Conservation (phyloP, 495 filamentous ascomycete species). For the Penicillium cataractarum region DNA sequence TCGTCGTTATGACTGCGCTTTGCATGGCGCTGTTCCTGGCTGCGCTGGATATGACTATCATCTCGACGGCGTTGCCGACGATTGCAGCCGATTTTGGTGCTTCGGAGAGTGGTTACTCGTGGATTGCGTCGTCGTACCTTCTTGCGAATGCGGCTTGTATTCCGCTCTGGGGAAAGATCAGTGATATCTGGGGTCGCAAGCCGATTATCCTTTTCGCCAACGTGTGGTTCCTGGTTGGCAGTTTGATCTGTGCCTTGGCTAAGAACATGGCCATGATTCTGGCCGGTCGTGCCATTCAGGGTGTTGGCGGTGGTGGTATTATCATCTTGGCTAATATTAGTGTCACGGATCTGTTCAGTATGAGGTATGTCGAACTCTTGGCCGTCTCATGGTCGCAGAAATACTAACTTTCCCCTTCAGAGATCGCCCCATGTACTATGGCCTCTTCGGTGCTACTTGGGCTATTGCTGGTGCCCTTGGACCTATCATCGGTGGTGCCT, state of each 20-base stretch:
- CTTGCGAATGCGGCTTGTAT: conserved; percentile 70
- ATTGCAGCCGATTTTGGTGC: conserved; percentile 66
- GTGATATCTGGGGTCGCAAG: conserved; percentile 87
- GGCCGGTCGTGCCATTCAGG: conserved; percentile 76
- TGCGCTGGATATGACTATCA: conserved; percentile 58
- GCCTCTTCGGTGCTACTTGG: conserved; percentile 71
- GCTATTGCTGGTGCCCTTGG: conserved; percentile 73
- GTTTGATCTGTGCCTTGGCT: conserved; percentile 70
- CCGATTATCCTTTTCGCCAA: conserved; percentile 74
- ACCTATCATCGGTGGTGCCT: conserved; percentile 75
- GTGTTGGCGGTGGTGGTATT: conserved; percentile 81
- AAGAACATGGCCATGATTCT: conserved; percentile 75
- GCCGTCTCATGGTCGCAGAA: background rate
- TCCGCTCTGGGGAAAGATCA: conserved; percentile 81
- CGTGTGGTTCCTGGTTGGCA: conserved; percentile 74
- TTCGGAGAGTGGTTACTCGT: conserved; percentile 69
- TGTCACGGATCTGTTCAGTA: conserved; percentile 79
- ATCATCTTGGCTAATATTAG: conserved; percentile 80
- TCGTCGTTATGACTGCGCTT: conserved; percentile 53
- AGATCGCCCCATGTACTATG: conserved; percentile 65
- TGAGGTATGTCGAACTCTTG: conserved; percentile 47
- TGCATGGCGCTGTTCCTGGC: conserved; percentile 57
- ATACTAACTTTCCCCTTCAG: conserved; percentile 36
- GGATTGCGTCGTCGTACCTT: conserved; percentile 74
- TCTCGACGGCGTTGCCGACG: conserved; percentile 60